These are phyloP conservation scores for Exophiala aquamarina DNA, from an alignment of 2,329 filamentous ascomycete species.

Conservation along the genomic window DNA sequence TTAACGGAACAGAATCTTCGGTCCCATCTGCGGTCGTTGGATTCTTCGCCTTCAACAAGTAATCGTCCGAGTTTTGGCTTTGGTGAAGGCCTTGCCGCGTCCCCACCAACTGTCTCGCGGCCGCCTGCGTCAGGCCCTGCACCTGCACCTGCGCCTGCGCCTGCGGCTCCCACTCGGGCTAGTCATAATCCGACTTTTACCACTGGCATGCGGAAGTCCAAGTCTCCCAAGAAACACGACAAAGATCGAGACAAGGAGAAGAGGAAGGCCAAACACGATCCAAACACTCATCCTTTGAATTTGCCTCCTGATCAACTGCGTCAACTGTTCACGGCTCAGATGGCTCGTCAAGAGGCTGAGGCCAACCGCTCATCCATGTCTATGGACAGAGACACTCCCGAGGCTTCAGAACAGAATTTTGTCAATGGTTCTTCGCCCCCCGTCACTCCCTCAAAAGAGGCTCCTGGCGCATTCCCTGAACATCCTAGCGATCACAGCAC, in stretches of 20 bases:
- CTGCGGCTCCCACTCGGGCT: constrained; percentile 9
- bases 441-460: constrained; percentile 22
- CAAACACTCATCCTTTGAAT: constrained; percentile 81
- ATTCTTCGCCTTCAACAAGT: constrained; percentile 3
- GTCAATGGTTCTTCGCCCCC: constrained; percentile 19
- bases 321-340: constrained; percentile 63
- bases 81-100: neutral
- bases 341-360: constrained; percentile 42
- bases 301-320: constrained; percentile 85
- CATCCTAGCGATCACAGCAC: constrained; percentile 9
- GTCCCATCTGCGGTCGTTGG: constrained; percentile 18
- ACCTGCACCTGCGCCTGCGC: constrained; percentile 8
- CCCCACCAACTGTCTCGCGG: neutral
- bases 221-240: constrained; percentile 26
- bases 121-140: constrained; percentile 11
- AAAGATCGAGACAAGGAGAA: constrained; percentile 26
- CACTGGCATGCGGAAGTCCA: constrained; percentile 25
- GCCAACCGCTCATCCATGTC: constrained; percentile 52
- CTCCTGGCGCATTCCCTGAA: constrained; percentile 25
- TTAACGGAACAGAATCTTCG: constrained; percentile 27
- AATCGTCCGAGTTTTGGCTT: constrained; percentile 2
- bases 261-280: constrained; percentile 30
- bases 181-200: constrained; percentile 10
- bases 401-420: constrained; percentile 15
- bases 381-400: constrained; percentile 68